Percentiles rank a stretch among this genome's conserved stretches.
Conservation (phyloP, 2,329 filamentous ascomycete species). For the Phoma herbarum region DNA sequence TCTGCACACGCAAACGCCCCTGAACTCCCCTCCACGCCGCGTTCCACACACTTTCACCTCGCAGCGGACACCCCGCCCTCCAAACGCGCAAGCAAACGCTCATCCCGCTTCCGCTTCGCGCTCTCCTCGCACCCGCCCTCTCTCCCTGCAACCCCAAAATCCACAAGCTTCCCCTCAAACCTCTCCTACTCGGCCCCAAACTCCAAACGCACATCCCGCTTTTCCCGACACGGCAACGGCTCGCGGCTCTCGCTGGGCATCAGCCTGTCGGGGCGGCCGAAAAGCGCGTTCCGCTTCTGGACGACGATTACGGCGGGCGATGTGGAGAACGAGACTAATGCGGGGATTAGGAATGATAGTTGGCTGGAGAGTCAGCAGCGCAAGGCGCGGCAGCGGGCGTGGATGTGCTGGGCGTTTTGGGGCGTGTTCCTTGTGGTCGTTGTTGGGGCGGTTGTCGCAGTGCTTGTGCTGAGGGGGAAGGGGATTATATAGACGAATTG, state of each 20-base stretch:
- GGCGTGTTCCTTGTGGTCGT: slow-evolving; percentile 56
- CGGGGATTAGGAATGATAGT: slow-evolving; percentile 21
- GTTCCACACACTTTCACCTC: slow-evolving; percentile 10
- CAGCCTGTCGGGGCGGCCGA: slow-evolving; percentile 37
- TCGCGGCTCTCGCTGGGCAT: slow-evolving; percentile 34
- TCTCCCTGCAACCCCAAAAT: slow-evolving; percentile 4
- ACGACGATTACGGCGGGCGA: slow-evolving; percentile 36
- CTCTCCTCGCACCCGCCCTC: slow-evolving; percentile 12
- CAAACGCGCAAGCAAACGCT: slow-evolving; percentile 1
- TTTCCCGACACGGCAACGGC: slow-evolving; percentile 25
- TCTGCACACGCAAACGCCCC: neutral
- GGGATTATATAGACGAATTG: slow-evolving; percentile 33
- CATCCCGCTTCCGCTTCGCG: slow-evolving; percentile 17
- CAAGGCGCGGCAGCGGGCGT: slow-evolving; percentile 58
- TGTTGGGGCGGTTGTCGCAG: slow-evolving; percentile 55
- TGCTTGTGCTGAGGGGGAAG: slow-evolving; percentile 55
- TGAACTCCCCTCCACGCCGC: slow-evolving; percentile 7
- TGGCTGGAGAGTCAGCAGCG: slow-evolving; percentile 63
- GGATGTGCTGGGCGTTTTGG: slow-evolving; percentile 61
- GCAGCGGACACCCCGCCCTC: slow-evolving; percentile 5
- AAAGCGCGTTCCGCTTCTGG: slow-evolving; percentile 43
- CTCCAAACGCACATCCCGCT: slow-evolving; percentile 3
- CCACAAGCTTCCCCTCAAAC: neutral
- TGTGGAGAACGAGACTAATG: slow-evolving; percentile 9
- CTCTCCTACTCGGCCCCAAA: neutral